Percentiles rank a stretch among this genome's conserved stretches.
Evolutionary conservation across 1,284 basidiomycete species (phyloP).

Genomic region (Lignosus rhinocerotis): DNA sequence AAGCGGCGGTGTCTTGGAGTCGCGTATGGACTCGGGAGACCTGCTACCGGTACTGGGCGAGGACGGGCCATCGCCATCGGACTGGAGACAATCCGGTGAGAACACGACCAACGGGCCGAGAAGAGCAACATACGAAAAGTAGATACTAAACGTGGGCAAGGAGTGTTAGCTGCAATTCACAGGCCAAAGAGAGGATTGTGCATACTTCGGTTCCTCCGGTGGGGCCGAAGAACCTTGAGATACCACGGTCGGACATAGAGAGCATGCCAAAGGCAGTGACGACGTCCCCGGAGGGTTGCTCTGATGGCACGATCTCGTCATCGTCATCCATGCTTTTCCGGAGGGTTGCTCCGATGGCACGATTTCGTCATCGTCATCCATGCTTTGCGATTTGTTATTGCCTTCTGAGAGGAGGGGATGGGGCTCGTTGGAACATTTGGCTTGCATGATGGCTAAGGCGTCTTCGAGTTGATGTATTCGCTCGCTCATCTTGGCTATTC

Average conservation of each 20-base stretch:
- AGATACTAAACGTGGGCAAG: slow-evolving; percentile 27
- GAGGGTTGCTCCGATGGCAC: slow-evolving; percentile 10
- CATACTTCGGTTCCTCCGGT: slow-evolving; percentile 57
- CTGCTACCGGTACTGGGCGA: slow-evolving; percentile 29
- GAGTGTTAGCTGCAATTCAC: slow-evolving; percentile 4
- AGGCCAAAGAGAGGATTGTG: not conserved
- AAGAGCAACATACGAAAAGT: slow-evolving; percentile 26
- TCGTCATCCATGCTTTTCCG: slow-evolving; percentile 22
- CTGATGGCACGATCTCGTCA: slow-evolving; percentile 16
- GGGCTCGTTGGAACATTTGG: slow-evolving; percentile 45
- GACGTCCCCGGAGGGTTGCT: slow-evolving; percentile 21
- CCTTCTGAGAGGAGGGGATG: slow-evolving; percentile 66
- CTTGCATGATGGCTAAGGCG: slow-evolving; percentile 53
- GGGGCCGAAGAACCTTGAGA: slow-evolving; percentile 66
- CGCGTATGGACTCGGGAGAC: slow-evolving; percentile 35
- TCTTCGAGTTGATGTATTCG: slow-evolving; percentile 77
- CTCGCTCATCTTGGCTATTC: slow-evolving; percentile 71
- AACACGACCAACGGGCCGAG: slow-evolving; percentile 1
- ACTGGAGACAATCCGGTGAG: slow-evolving; percentile 18
- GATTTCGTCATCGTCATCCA: slow-evolving; percentile 26
- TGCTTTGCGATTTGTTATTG: slow-evolving; percentile 46
- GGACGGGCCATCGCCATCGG: slow-evolving; percentile 26
- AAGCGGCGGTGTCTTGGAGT: slow-evolving; percentile 37
- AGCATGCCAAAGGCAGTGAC: slow-evolving; percentile 52
- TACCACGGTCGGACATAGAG: slow-evolving; percentile 59